A percentile compares a stretch with the other conserved stretches of the same genome.
Evolutionary conservation across 441 rosid species (phyloP).

Genomic region (Syzygium malaccense): DNA sequence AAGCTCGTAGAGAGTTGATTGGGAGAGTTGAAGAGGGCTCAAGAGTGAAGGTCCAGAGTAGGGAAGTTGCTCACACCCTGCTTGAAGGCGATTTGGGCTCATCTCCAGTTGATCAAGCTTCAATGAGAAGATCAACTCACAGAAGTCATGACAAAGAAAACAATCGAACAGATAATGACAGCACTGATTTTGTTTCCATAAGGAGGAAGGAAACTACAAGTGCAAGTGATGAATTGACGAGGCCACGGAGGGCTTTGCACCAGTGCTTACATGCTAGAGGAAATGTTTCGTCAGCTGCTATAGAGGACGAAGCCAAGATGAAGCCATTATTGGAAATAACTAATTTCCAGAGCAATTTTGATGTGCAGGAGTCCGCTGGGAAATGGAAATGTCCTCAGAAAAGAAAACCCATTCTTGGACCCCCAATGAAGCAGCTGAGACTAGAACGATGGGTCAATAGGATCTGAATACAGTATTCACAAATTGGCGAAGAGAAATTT

Average conservation of each 20-base stretch:
- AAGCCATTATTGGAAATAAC: constrained; percentile 44
- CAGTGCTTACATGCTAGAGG: constrained; percentile 15
- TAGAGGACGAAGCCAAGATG: constrained; percentile 23
- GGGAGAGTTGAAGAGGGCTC: not conserved
- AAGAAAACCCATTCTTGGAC: constrained; percentile 49
- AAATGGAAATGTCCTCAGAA: constrained; percentile 82
- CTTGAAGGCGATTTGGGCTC: not conserved
- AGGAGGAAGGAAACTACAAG: constrained; percentile 23
- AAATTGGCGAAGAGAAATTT: not conserved
- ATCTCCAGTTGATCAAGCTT: not conserved
- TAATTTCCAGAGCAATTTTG: constrained; percentile 22
- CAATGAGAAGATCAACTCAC: not conserved
- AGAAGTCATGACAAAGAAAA: constrained; percentile 23
- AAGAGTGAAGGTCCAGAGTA: not conserved
- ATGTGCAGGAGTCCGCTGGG: constrained; percentile 37
- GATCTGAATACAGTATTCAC: constrained; percentile 8
- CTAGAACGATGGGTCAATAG: constrained; percentile 68
- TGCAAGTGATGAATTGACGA: constrained; percentile 10
- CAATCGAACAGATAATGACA: not conserved
- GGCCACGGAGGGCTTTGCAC: constrained; percentile 9
- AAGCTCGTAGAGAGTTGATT: not conserved
- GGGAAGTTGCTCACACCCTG: not conserved
- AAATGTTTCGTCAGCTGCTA: not conserved
- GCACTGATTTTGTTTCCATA: constrained; percentile 42
- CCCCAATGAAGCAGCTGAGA: constrained; percentile 83